Percentiles rank a stretch among this genome's conserved stretches.
These are phyloP conservation scores for Osmanthus fragrans DNA, from an alignment of 257 asterid species.

Conservation along the genomic window DNA sequence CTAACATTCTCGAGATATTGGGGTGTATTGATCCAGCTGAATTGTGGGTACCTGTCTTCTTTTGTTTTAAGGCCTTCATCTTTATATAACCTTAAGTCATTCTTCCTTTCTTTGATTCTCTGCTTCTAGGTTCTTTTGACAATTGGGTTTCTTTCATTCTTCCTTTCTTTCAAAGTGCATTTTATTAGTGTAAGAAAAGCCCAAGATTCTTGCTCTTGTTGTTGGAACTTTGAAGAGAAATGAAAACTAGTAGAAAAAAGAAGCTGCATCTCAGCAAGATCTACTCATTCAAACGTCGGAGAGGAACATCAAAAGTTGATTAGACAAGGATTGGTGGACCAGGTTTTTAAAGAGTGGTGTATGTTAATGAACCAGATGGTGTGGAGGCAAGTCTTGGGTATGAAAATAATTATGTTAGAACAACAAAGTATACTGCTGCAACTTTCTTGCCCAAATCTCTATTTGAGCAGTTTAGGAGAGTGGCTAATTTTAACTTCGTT, in stretches of 20 bases:
- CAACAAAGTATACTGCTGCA: constrained; percentile 77
- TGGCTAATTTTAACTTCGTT: constrained; percentile 84
- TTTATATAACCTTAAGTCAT: constrained; percentile 1
- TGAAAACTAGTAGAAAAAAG: constrained; percentile 49
- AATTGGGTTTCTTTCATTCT: constrained; percentile 26
- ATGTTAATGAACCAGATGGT: constrained; percentile 67
- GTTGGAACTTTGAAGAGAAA: constrained; percentile 6
- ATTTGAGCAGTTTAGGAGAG: constrained; percentile 94
- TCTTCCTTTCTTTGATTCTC: constrained; percentile 27
- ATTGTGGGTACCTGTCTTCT: background rate
- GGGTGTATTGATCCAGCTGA: constrained; percentile 13
- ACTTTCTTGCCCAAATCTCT: constrained; percentile 82
- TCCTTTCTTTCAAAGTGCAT: constrained; percentile 2
- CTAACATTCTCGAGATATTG: constrained; percentile 32
- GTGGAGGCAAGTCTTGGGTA: constrained; percentile 42
- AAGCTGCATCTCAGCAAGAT: constrained; percentile 76
- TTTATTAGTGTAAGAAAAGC: background rate
- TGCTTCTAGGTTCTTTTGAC: constrained; percentile 15
- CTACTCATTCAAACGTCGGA: constrained; percentile 72
- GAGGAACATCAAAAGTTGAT: constrained; percentile 47
- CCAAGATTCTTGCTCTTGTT: background rate
- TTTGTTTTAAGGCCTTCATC: background rate
- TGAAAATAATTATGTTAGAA: constrained; percentile 65
- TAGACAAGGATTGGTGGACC: constrained; percentile 83
- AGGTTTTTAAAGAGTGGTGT: constrained; percentile 85